Conservation (phyloP, 108 stramenopile species). For the Cyclostephanos tholiformis region DNA sequence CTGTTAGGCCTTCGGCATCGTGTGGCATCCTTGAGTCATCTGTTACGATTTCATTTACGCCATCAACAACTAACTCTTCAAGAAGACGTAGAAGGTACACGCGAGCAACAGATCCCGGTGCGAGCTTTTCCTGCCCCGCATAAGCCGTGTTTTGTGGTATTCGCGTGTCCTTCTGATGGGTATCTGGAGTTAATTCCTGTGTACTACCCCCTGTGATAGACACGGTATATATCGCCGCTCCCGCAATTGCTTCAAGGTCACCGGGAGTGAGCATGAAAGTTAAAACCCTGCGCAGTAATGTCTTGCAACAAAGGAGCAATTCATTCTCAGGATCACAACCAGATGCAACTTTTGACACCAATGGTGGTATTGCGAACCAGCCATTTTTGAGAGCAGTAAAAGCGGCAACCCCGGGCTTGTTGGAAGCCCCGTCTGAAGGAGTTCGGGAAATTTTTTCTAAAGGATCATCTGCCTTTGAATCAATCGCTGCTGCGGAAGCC, state of each 20-base stretch:
- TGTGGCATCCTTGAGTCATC: constrained; percentile 44
- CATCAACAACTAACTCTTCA: constrained; percentile 89
- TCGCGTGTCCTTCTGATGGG: constrained; percentile 7
- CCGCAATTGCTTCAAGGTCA: constrained; percentile 85
- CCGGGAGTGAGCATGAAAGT: constrained; percentile 89
- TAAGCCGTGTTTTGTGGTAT: constrained; percentile 15
- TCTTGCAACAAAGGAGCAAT: constrained; percentile 80
- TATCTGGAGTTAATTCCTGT: constrained; percentile 28
- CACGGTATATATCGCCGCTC: constrained; percentile 84
- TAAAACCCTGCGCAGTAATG: constrained; percentile 78
- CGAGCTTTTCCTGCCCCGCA: constrained; percentile 48
- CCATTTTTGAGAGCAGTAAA: constrained; percentile 48
- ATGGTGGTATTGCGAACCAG: constrained; percentile 73
- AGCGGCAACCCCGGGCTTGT: constrained; percentile 19
- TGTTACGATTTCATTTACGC: constrained; percentile 87
- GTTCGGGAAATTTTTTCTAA: constrained; percentile 17
- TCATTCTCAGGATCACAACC: constrained; percentile 85
- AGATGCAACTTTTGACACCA: constrained; percentile 67
- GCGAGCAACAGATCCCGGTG: constrained; percentile 75
- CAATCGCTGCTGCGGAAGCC: constrained; percentile 42
- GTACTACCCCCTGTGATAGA: constrained; percentile 52
- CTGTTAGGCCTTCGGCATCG: constrained; percentile 51
- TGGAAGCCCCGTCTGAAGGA: constrained; percentile 15
- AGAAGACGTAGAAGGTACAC: constrained; percentile 86
- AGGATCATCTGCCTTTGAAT: constrained; percentile 28